These are phyloP conservation scores for Monosiga brevicollis DNA, from an alignment of 78 protist species.

Conservation along the genomic window DNA sequence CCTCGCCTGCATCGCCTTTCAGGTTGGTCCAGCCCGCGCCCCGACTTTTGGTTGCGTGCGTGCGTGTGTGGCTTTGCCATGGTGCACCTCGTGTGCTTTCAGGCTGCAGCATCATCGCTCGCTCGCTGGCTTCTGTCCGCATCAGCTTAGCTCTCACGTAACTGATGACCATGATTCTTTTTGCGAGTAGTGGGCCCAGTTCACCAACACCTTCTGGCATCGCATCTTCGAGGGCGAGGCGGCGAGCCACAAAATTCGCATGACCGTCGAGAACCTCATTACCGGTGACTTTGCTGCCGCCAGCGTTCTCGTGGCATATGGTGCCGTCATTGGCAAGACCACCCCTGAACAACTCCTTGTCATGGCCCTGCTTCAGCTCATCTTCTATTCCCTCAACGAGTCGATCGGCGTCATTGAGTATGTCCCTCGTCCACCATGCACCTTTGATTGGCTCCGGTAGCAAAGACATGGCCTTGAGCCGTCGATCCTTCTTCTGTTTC, in stretches of 20 bases:
- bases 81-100: too few relatives aligned
- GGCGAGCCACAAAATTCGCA: background rate
- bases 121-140: too few relatives aligned
- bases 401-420: slow-evolving; percentile 12
- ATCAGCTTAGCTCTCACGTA: too few relatives aligned
- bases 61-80: too few relatives aligned
- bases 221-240: slow-evolving; percentile 24
- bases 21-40: too few relatives aligned
- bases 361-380: slow-evolving; percentile 56
- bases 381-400: slow-evolving; percentile 61
- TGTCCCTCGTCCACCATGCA: background rate
- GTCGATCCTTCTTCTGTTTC: background rate
- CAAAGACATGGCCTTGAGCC: background rate
- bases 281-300: slow-evolving; percentile 69
- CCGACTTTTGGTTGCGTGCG: too few relatives aligned
- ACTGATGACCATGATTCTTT: slow-evolving; percentile 18
- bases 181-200: slow-evolving; percentile 61
- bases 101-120: too few relatives aligned
- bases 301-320: slow-evolving; percentile 82
- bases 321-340: slow-evolving; percentile 79
- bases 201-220: slow-evolving; percentile 46
- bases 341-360: slow-evolving; percentile 64
- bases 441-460: background rate
- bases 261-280: slow-evolving; percentile 30
- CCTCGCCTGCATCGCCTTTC: background rate